These are phyloP conservation scores for Magnaporthiopsis incrustans DNA, from an alignment of 2,329 filamentous ascomycete species.

Conservation along the genomic window DNA sequence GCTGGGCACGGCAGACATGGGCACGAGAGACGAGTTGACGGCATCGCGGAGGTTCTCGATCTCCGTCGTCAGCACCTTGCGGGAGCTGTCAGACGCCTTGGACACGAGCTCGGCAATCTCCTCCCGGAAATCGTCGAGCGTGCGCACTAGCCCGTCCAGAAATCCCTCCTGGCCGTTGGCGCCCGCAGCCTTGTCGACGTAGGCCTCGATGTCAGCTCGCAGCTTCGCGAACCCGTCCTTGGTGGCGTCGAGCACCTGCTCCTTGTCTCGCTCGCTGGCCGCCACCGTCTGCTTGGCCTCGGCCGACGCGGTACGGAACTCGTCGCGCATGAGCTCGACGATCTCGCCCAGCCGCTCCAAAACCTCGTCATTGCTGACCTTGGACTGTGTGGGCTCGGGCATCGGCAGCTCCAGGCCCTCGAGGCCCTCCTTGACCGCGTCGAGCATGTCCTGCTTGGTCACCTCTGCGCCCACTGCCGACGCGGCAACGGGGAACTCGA, in stretches of 20 bases:
- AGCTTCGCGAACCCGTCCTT: conserved; percentile 81
- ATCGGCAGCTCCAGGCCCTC: conserved; percentile 38
- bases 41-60: conserved; percentile 75
- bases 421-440: conserved; percentile 55
- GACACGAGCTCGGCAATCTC: conserved; percentile 58
- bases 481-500: conserved; percentile 63
- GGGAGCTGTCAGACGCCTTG: conserved; percentile 38
- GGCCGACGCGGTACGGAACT: conserved; percentile 52
- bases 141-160: conserved; percentile 57
- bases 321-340: conserved; percentile 48
- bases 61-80: conserved; percentile 70
- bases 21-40: conserved; percentile 62
- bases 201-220: conserved; percentile 70
- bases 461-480: conserved; percentile 46
- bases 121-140: conserved; percentile 58
- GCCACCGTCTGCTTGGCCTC: conserved; percentile 71
- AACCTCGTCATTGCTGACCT: conserved; percentile 38
- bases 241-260: conserved; percentile 80
- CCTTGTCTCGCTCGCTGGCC: conserved; percentile 71
- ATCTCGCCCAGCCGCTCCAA: conserved; percentile 56
- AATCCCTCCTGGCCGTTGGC: conserved; percentile 69
- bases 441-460: conserved; percentile 53
- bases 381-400: conserved; percentile 30
- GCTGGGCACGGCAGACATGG: conserved; percentile 20
- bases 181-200: conserved; percentile 66